These are phyloP conservation scores for Hyparrhenia diplandra DNA, from an alignment of 176 grass and related monocot species.

Conservation along the genomic window DNA sequence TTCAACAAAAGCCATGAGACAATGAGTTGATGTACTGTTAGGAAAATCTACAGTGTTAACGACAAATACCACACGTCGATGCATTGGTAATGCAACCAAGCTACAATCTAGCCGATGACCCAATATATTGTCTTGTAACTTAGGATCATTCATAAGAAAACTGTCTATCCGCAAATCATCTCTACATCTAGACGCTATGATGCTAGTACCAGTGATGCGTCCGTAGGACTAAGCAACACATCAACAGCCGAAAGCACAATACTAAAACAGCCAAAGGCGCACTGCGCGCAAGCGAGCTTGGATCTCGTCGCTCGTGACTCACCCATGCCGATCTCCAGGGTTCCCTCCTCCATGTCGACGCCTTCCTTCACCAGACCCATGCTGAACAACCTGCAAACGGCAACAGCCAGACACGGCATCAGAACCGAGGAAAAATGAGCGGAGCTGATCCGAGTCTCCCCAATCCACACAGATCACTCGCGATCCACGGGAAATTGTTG, in stretches of 20 bases:
- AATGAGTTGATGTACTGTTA: too few species aligned
- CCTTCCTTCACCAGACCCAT: conserved; percentile 73
- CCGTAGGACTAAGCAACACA: not conserved
- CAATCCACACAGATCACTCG: not conserved
- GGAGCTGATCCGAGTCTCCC: not conserved
- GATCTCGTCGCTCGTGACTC: not conserved
- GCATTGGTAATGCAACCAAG: too few species aligned
- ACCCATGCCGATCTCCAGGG: conserved; percentile 82
- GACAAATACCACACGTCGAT: too few species aligned
- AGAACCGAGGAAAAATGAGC: not conserved
- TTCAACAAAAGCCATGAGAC: too few species aligned
- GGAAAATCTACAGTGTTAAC: too few species aligned
- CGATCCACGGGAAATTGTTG: not conserved
- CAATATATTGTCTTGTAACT: too few species aligned
- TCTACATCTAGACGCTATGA: not conserved
- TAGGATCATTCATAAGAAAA: not conserved
- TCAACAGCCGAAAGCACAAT: not conserved
- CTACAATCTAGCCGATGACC: too few species aligned
- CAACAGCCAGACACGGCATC: not conserved
- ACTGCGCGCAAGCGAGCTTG: not conserved
- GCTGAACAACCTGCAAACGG: conserved; percentile 41
- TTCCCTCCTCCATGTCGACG: conserved; percentile 65
- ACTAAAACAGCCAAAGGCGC: not conserved
- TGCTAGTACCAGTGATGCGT: not conserved
- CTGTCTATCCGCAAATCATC: not conserved